Evolutionary conservation across 2,329 filamentous ascomycete species (phyloP).

Genomic region (Pseudogymnoascus sp.): DNA sequence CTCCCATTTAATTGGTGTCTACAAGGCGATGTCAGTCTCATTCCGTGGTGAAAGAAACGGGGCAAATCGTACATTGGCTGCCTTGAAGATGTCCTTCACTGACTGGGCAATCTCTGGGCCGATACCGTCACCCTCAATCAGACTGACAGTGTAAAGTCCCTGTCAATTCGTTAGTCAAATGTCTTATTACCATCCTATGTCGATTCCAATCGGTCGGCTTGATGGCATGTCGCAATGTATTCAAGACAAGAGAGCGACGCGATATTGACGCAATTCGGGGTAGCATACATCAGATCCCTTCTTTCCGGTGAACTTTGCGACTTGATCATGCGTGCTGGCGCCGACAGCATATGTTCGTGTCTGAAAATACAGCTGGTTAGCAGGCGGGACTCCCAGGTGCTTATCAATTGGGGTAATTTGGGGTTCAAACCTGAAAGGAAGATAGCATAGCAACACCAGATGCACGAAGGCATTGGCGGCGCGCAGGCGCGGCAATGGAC

Average conservation of each 20-base stretch:
- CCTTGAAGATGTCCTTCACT: slow-evolving; percentile 97
- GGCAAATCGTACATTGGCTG: slow-evolving; percentile 65
- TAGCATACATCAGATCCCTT: slow-evolving; percentile 78
- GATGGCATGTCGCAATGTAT: background rate
- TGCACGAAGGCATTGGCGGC: slow-evolving; percentile 70
- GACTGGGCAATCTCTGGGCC: slow-evolving; percentile 96
- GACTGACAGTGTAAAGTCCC: slow-evolving; percentile 91
- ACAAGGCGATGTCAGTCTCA: slow-evolving; percentile 20
- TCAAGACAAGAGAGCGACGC: background rate
- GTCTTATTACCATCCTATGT: slow-evolving; percentile 10
- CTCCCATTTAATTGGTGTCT: slow-evolving; percentile 95
- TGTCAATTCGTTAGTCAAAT: slow-evolving; percentile 33
- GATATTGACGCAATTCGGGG: slow-evolving; percentile 29
- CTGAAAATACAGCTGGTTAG: slow-evolving; percentile 29
- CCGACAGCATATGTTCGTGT: slow-evolving; percentile 55
- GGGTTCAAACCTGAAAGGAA: background rate
- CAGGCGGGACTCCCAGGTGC: slow-evolving; percentile 15
- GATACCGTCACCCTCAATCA: slow-evolving; percentile 99
- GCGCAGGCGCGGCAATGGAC: slow-evolving; percentile 66
- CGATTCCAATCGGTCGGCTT: slow-evolving; percentile 11
- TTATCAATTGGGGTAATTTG: slow-evolving; percentile 7
- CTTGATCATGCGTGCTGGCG: slow-evolving; percentile 52
- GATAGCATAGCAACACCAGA: slow-evolving; percentile 35
- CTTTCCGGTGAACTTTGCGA: slow-evolving; percentile 88
- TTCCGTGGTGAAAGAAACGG: slow-evolving; percentile 6